phyloP scores from a whole-genome alignment of 2,329 filamentous ascomycete genomes.

The Claviceps africana region DNA sequence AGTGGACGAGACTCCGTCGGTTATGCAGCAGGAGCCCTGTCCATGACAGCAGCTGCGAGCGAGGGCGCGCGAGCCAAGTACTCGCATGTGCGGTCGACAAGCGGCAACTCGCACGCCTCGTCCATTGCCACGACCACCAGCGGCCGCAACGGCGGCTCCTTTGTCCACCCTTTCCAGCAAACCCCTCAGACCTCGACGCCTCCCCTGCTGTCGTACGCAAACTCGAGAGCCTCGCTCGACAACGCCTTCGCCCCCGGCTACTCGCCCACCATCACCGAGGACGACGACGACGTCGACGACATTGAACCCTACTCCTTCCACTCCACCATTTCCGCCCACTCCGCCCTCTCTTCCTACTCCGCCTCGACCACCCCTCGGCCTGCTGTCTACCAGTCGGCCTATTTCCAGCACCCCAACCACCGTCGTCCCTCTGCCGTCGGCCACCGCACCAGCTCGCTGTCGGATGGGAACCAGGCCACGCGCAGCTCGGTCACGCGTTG shows the following conservation, averaged over 20 bases:
- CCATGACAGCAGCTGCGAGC: background rate
- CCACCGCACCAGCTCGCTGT: slow-evolving; percentile 21
- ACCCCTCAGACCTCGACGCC: slow-evolving; percentile 47
- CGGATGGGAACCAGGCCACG: slow-evolving; percentile 18
- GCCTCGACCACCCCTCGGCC: slow-evolving; percentile 4
- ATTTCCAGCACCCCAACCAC: slow-evolving; percentile 9
- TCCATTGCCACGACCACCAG: slow-evolving; percentile 43
- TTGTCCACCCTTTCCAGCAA: slow-evolving; percentile 53
- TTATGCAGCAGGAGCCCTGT: slow-evolving; percentile 18
- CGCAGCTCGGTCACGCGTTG: slow-evolving; percentile 15
- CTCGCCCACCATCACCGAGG: slow-evolving; percentile 41
- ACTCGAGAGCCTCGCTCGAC: slow-evolving; percentile 39
- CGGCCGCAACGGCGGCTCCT: slow-evolving; percentile 31
- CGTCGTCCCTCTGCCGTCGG: slow-evolving; percentile 19
- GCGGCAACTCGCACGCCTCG: slow-evolving; percentile 38
- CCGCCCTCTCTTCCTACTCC: slow-evolving; percentile 2
- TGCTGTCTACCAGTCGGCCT: slow-evolving; percentile 5
- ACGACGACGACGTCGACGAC: slow-evolving; percentile 31
- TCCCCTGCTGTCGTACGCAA: slow-evolving; percentile 39
- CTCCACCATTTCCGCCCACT: slow-evolving; percentile 2
- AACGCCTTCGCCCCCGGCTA: slow-evolving; percentile 22
- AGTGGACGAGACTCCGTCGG: slow-evolving; percentile 27
- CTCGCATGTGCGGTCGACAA: slow-evolving; percentile 44
- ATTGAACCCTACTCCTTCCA: slow-evolving; percentile 11
- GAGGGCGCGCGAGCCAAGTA: slow-evolving; percentile 20